phyloP scores from a whole-genome alignment of 495 filamentous ascomycete genomes.

The Daldinia concentrica region DNA sequence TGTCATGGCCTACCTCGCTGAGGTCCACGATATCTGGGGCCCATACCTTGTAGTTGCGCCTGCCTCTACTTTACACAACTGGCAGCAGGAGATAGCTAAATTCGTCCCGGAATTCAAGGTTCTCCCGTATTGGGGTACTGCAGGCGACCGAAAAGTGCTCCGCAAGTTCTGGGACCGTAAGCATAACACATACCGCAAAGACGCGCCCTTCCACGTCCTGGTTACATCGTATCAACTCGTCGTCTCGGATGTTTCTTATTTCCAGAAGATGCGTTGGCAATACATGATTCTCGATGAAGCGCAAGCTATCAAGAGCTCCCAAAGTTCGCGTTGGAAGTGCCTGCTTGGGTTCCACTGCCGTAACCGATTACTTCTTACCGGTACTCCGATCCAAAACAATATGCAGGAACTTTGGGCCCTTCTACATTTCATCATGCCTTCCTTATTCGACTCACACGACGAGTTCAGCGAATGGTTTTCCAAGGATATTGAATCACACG shows the following conservation, averaged over 20 bases:
- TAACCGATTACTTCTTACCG: slow-evolving; percentile 92
- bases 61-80: slow-evolving; percentile 96
- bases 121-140: slow-evolving; percentile 95
- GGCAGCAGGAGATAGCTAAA: slow-evolving; percentile 95
- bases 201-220: slow-evolving; percentile 93
- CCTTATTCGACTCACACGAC: slow-evolving; percentile 96
- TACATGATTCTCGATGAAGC: slow-evolving; percentile 99
- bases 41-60: slow-evolving; percentile 97
- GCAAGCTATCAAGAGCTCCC: slow-evolving; percentile 97
- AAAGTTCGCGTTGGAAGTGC: slow-evolving; percentile 96
- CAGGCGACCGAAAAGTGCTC: slow-evolving; percentile 92
- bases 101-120: slow-evolving; percentile 96
- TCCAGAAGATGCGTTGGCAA: slow-evolving; percentile 99
- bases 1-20: slow-evolving; percentile 98
- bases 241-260: slow-evolving; percentile 93
- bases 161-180: slow-evolving; percentile 99
- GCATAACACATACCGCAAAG: slow-evolving; percentile 91
- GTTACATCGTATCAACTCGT: slow-evolving; percentile 98
- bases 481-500: slow-evolving; percentile 98
- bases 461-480: slow-evolving; percentile 99
- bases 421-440: slow-evolving; percentile 99
- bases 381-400: slow-evolving; percentile 99
- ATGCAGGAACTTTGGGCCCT: slow-evolving; percentile 99
- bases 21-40: slow-evolving; percentile 97
- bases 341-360: slow-evolving; percentile 93